Percentiles rank a stretch among this genome's conserved stretches.
Evolutionary conservation across 2,329 filamentous ascomycete species (phyloP).

Genomic region (Pochonia chlamydosporia): DNA sequence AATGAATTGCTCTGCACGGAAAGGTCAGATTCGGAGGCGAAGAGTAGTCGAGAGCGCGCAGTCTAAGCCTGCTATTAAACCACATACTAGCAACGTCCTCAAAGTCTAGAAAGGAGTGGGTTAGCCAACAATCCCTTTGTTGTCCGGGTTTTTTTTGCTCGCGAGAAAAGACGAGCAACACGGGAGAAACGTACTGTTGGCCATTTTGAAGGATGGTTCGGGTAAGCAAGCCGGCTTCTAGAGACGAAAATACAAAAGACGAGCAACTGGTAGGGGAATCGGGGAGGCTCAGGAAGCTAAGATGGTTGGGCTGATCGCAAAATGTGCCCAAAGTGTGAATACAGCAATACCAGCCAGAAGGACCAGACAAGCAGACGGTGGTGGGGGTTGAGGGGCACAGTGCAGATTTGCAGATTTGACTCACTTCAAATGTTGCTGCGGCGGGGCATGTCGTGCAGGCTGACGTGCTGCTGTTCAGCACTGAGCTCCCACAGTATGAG

Average conservation of each 20-base stretch:
- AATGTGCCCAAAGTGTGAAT: constrained; percentile 22
- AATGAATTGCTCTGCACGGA: constrained; percentile 72
- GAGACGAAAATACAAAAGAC: constrained; percentile 5
- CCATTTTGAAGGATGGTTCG: constrained; percentile 23
- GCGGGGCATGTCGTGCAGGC: constrained; percentile 14
- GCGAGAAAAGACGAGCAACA: not conserved
- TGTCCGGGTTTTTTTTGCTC: constrained; percentile 14
- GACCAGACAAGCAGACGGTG: constrained; percentile 18
- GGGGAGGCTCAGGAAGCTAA: constrained; percentile 5
- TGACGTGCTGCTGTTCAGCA: constrained; percentile 7
- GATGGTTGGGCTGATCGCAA: constrained; percentile 25
- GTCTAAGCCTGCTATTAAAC: constrained; percentile 4
- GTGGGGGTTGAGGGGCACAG: constrained; percentile 32
- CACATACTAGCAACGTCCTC: constrained; percentile 42
- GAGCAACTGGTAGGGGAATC: constrained; percentile 2
- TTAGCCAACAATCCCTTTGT: not conserved
- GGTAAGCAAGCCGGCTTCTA: not conserved
- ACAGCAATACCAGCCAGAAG: constrained; percentile 3
- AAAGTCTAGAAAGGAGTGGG: constrained; percentile 28
- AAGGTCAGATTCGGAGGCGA: not conserved
- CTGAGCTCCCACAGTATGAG: constrained; percentile 16
- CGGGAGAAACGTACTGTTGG: constrained; percentile 20
- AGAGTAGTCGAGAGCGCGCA: not conserved
- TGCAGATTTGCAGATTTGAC: constrained; percentile 20
- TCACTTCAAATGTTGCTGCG: too few relatives aligned